Evolutionary conservation across 1,284 basidiomycete species (phyloP).

Genomic region (Earliella scabrosa): DNA sequence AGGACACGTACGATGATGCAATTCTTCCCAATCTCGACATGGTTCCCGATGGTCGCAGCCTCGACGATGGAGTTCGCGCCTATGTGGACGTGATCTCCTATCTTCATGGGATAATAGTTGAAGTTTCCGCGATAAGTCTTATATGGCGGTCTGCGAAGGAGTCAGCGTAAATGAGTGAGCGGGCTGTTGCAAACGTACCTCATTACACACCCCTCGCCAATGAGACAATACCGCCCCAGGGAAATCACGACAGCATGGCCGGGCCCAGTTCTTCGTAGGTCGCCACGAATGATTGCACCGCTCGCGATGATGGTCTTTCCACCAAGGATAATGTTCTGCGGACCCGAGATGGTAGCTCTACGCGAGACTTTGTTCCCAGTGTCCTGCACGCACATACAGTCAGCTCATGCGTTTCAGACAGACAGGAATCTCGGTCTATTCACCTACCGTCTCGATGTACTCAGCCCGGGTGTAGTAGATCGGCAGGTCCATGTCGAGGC

Average conservation of each 20-base stretch:
- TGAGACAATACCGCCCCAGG: slow-evolving; percentile 90
- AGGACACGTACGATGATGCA: slow-evolving; percentile 82
- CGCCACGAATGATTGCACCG: slow-evolving; percentile 87
- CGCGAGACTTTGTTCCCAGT: slow-evolving; percentile 82
- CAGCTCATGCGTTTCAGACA: background rate
- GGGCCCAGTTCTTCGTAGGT: slow-evolving; percentile 81
- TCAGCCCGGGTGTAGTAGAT: slow-evolving; percentile 78
- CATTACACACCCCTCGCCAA: slow-evolving; percentile 90
- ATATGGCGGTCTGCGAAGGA: slow-evolving; percentile 87
- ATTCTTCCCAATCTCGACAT: slow-evolving; percentile 94
- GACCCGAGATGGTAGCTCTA: slow-evolving; percentile 91
- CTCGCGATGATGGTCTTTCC: slow-evolving; percentile 97
- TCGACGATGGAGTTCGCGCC: slow-evolving; percentile 89
- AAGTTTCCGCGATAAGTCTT: slow-evolving; percentile 91
- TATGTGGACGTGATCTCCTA: slow-evolving; percentile 94
- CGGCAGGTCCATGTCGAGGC: slow-evolving; percentile 58
- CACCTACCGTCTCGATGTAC: slow-evolving; percentile 79
- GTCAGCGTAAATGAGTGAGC: background rate
- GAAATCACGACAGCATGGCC: slow-evolving; percentile 93
- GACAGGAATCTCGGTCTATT: background rate
- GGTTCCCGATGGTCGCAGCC: slow-evolving; percentile 92
- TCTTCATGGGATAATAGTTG: slow-evolving; percentile 98
- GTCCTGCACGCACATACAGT: slow-evolving; percentile 31
- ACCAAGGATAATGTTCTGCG: slow-evolving; percentile 95
- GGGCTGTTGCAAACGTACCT: slow-evolving; percentile 62